Evolutionary conservation across 305 asterid genomes (phyloP).

Genomic region (Stenogyne calaminthoides): DNA sequence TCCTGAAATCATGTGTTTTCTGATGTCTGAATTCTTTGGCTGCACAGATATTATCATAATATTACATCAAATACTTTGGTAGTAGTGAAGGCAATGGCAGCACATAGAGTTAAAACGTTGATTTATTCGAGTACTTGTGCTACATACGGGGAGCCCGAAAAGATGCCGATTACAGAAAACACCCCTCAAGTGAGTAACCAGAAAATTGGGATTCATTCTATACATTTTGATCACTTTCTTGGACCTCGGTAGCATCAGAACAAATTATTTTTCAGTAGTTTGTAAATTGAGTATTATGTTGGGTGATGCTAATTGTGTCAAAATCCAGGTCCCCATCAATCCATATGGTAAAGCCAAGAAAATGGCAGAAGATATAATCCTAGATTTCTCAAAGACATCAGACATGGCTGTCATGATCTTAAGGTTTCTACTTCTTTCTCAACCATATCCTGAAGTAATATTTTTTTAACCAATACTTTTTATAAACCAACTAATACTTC

Average conservation of each 20-base stretch:
- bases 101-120: slow-evolving; percentile 63
- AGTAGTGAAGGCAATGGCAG: slow-evolving; percentile 79
- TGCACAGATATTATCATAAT: slow-evolving; percentile 73
- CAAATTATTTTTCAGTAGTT: not conserved
- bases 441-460: no score
- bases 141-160: slow-evolving; percentile 90
- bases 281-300: not conserved
- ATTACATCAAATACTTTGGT: slow-evolving; percentile 79
- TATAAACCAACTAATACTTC: no score
- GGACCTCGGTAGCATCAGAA: not conserved
- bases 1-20: not conserved
- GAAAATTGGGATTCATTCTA: not conserved
- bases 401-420: slow-evolving; percentile 89
- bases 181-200: slow-evolving; percentile 75
- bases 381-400: slow-evolving; percentile 80
- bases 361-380: slow-evolving; percentile 92
- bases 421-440: slow-evolving; percentile 41
- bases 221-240: not conserved
- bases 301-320: not conserved
- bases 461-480: no score
- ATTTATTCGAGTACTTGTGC: slow-evolving; percentile 93
- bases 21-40: slow-evolving; percentile 20
- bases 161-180: slow-evolving; percentile 84
- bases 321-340: slow-evolving; percentile 66
- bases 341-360: slow-evolving; percentile 96